phyloP scores from a whole-genome alignment of 1,284 basidiomycete species.

The Austroboletus novae-zelandiae region DNA sequence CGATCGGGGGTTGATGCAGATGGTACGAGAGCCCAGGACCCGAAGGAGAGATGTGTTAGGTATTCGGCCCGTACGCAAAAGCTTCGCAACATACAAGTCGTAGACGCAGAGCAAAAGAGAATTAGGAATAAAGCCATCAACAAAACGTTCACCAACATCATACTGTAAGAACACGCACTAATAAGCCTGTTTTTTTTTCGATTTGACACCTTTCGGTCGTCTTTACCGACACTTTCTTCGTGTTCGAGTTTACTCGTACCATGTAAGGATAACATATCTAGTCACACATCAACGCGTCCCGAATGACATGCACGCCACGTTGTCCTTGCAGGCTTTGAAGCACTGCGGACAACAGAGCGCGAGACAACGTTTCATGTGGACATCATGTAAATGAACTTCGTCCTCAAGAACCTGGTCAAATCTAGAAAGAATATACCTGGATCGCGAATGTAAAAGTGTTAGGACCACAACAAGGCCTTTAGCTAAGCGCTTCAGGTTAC shows the following conservation, averaged over 20 bases:
- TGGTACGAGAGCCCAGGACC: conserved; percentile 46
- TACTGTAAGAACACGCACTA: no score
- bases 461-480: no score
- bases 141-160: no score
- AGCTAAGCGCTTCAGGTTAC: no score
- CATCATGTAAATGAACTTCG: conserved; percentile 38
- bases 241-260: conserved; percentile 1
- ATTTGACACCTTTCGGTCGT: conserved; percentile 60
- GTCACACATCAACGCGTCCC: conserved; percentile 44
- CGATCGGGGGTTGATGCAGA: conserved; percentile 36
- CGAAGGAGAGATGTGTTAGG: conserved; percentile 65
- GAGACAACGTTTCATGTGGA: not conserved
- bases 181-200: conserved; percentile 32
- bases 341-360: conserved; percentile 30
- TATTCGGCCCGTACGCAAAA: conserved; percentile 74
- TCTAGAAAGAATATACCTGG: conserved; percentile 53
- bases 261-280: conserved; percentile 44
- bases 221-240: conserved; percentile 38
- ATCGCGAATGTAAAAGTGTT: conserved; percentile 67
- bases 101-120: not conserved
- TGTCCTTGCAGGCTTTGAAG: conserved; percentile 41
- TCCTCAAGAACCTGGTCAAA: conserved; percentile 59
- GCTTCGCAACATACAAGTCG: conserved; percentile 36
- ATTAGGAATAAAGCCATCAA: no score
- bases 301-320: conserved; percentile 44